These are phyloP conservation scores for Termitomyces heimii DNA, from an alignment of 768 basidiomycete species.

Conservation along the genomic window DNA sequence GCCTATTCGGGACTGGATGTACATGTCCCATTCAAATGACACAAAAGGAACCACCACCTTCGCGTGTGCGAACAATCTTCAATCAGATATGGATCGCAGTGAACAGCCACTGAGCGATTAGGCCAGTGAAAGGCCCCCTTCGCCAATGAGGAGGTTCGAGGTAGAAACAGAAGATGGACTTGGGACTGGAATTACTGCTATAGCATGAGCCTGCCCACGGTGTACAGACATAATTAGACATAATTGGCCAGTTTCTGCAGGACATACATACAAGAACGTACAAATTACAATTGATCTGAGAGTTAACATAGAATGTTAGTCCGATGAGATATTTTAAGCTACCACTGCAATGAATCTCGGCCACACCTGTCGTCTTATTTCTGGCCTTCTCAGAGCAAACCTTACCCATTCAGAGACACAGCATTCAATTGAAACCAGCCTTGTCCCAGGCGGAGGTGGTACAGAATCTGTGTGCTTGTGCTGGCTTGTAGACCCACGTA, in stretches of 20 bases:
- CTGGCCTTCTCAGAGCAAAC: background rate
- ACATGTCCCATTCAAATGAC: slow-evolving; percentile 22
- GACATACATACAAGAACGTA: slow-evolving; percentile 23
- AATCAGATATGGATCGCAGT: slow-evolving; percentile 15
- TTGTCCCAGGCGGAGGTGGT: too few relatives aligned
- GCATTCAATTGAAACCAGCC: too few relatives aligned
- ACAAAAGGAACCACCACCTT: slow-evolving; percentile 25
- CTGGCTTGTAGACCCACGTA: too few relatives aligned
- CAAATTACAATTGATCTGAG: too few relatives aligned
- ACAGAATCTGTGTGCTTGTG: background rate
- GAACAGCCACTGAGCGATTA: slow-evolving; percentile 23
- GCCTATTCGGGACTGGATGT: slow-evolving; percentile 17
- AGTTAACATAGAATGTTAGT: too few relatives aligned
- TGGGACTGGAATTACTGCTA: slow-evolving; percentile 20
- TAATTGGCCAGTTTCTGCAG: slow-evolving; percentile 17
- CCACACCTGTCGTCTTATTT: background rate
- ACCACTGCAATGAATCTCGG: background rate
- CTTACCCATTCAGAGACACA: background rate
- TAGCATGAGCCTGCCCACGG: slow-evolving; percentile 19
- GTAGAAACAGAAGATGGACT: slow-evolving; percentile 6
- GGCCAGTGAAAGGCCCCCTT: slow-evolving; percentile 9
- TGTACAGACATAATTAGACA: slow-evolving; percentile 15
- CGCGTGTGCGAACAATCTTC: slow-evolving; percentile 21
- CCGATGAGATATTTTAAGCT: background rate
- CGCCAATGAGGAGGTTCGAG: slow-evolving; percentile 23